Conservation (phyloP, 257 asterid genomes). For the Solanum boliviense region DNA sequence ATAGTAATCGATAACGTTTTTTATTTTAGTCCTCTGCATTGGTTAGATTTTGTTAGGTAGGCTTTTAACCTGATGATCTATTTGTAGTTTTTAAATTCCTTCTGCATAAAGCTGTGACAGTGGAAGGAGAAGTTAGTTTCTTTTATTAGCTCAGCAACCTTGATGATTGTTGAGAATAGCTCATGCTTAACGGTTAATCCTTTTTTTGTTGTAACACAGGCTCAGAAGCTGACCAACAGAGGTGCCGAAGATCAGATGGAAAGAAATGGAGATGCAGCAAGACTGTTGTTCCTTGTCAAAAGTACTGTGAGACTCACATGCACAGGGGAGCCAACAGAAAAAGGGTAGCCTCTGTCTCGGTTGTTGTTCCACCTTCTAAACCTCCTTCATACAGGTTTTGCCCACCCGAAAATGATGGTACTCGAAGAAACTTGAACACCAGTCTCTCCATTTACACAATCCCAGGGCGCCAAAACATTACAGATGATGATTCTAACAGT, state of each 20-base stretch:
- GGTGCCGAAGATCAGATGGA: slow-evolving; percentile 79
- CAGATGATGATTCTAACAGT: slow-evolving; percentile 10
- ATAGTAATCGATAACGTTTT: background rate
- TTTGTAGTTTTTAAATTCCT: background rate
- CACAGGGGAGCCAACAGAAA: slow-evolving; percentile 50
- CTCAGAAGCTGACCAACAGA: slow-evolving; percentile 17
- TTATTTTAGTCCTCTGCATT: background rate
- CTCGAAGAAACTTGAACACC: slow-evolving; percentile 34
- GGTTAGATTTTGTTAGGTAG: background rate
- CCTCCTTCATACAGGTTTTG: background rate
- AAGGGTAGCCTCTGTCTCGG: slow-evolving; percentile 5
- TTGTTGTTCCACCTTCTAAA: background rate
- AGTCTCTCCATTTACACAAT: slow-evolving; percentile 23
- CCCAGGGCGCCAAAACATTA: slow-evolving; percentile 9
- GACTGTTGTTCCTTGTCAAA: slow-evolving; percentile 28
- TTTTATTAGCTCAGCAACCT: background rate
- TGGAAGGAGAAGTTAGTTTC: background rate
- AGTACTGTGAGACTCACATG: slow-evolving; percentile 53
- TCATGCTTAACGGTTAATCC: background rate
- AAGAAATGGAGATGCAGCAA: slow-evolving; percentile 60
- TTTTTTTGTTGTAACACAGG: background rate
- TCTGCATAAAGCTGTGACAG: background rate
- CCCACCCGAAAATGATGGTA: slow-evolving; percentile 4
- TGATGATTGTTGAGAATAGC: background rate
- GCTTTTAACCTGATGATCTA: too few relatives aligned